Conservation (phyloP, 2,329 filamentous ascomycete genomes). For the Ilyonectria sp. region DNA sequence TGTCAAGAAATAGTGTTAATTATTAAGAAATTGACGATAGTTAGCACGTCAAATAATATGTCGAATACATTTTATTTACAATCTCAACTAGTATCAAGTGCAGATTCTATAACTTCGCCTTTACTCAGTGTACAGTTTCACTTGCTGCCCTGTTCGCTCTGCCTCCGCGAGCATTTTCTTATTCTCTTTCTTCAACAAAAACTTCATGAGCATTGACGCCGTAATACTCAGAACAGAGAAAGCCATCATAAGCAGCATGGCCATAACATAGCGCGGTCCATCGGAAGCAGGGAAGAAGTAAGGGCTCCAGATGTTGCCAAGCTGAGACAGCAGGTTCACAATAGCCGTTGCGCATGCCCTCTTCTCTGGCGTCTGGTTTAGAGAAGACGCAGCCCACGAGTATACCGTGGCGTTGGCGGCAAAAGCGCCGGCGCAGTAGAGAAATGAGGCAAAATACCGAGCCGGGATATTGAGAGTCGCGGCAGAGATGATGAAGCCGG, state of each 20-base stretch:
- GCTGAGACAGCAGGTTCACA: conserved; percentile 39
- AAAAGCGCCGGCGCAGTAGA: conserved; percentile 39
- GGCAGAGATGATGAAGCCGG: conserved; percentile 43
- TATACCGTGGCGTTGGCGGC: conserved; percentile 53
- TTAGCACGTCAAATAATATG: too few species aligned
- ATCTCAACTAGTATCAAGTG: too few species aligned
- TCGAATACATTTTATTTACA: too few species aligned
- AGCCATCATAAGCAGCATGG: conserved; percentile 44
- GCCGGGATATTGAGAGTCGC: conserved; percentile 39
- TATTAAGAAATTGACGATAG: too few species aligned
- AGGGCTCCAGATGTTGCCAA: conserved; percentile 47
- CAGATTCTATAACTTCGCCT: too few species aligned
- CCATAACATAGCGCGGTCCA: conserved; percentile 42
- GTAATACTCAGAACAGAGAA: conserved; percentile 20
- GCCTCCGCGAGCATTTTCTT: too few species aligned
- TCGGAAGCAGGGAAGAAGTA: conserved; percentile 47
- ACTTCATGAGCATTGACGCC: too few species aligned
- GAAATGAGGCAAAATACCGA: conserved; percentile 39
- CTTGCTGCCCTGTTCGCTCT: too few species aligned
- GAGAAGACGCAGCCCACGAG: conserved; percentile 52
- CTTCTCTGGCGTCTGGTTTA: conserved; percentile 56
- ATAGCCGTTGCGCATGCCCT: conserved; percentile 44
- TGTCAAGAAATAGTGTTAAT: too few species aligned
- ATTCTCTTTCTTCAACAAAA: too few species aligned
- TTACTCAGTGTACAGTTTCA: too few species aligned